These are phyloP conservation scores for Kodamaea kakaduensis DNA, from an alignment of 805 yeast species.

Conservation along the genomic window DNA sequence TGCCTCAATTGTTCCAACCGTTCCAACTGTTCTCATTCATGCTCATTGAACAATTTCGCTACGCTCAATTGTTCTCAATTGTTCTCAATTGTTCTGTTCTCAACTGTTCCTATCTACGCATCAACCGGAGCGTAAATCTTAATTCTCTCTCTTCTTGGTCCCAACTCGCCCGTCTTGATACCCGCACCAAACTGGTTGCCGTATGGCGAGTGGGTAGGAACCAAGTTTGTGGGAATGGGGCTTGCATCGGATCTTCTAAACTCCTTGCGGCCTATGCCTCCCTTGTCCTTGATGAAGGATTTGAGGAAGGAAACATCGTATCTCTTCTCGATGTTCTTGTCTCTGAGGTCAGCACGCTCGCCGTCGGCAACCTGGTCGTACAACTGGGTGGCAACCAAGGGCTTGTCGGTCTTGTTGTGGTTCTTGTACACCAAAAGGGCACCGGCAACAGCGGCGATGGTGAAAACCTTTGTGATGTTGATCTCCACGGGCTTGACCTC, in stretches of 20 bases:
- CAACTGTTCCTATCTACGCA: too few species aligned
- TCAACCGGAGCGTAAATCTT: slow-evolving; percentile 37
- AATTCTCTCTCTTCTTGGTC: slow-evolving; percentile 43
- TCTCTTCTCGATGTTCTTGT: slow-evolving; percentile 33
- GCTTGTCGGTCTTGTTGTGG: slow-evolving; percentile 29
- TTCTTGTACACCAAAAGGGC: slow-evolving; percentile 32
- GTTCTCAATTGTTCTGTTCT: too few species aligned
- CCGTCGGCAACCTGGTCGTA: slow-evolving; percentile 29
- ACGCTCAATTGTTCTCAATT: too few species aligned
- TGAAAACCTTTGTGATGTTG: slow-evolving; percentile 39
- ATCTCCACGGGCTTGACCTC: slow-evolving; percentile 29
- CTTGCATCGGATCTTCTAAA: slow-evolving; percentile 31
- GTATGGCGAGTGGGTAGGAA: slow-evolving; percentile 39
- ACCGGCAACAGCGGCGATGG: slow-evolving; percentile 39
- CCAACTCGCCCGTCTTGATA: slow-evolving; percentile 39
- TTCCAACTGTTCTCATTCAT: too few species aligned
- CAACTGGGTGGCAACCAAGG: slow-evolving; percentile 34
- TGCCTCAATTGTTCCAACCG: background rate
- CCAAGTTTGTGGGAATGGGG: slow-evolving; percentile 29
- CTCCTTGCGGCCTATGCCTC: slow-evolving; percentile 43
- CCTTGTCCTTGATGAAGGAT: slow-evolving; percentile 40
- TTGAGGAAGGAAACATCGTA: slow-evolving; percentile 42
- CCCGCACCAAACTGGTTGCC: slow-evolving; percentile 43
- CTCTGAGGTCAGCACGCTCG: slow-evolving; percentile 32
- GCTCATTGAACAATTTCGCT: too few species aligned